Conservation (phyloP, 768 basidiomycete species). For the Mycena capillaripes region DNA sequence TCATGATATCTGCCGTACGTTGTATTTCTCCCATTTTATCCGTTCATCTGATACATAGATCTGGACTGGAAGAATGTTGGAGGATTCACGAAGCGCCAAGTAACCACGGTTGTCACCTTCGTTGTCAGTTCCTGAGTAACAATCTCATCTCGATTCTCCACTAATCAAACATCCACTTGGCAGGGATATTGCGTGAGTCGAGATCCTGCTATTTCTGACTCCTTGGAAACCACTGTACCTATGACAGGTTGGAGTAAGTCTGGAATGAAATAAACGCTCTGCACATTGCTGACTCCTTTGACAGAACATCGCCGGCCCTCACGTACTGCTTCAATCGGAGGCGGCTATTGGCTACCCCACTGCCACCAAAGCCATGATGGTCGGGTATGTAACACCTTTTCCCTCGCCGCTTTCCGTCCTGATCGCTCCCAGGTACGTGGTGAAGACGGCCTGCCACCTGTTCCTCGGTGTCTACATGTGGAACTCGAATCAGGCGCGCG, state of each 20-base stretch:
- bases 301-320: slow-evolving; percentile 37
- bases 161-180: too few relatives aligned
- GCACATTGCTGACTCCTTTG: neutral
- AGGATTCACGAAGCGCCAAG: slow-evolving; percentile 46
- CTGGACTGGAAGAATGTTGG: slow-evolving; percentile 37
- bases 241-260: slow-evolving; percentile 7
- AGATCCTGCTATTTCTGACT: neutral
- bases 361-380: slow-evolving; percentile 46
- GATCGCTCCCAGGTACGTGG: slow-evolving; percentile 15
- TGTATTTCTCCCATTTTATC: neutral
- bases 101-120: slow-evolving; percentile 46
- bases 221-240: neutral
- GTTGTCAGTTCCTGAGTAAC: slow-evolving; percentile 25
- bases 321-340: slow-evolving; percentile 31
- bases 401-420: neutral
- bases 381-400: slow-evolving; percentile 35
- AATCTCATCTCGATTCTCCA: neutral
- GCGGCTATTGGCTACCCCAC: slow-evolving; percentile 38
- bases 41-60: neutral
- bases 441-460: slow-evolving; percentile 39
- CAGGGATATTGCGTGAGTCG: slow-evolving; percentile 25
- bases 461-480: slow-evolving; percentile 48
- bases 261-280: neutral
- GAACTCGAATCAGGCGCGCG: slow-evolving; percentile 44
- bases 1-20: slow-evolving; percentile 42